Base-by-base conservation (phyloP, 768 basidiomycete genomes). In the Lentinula edodes region DNA sequence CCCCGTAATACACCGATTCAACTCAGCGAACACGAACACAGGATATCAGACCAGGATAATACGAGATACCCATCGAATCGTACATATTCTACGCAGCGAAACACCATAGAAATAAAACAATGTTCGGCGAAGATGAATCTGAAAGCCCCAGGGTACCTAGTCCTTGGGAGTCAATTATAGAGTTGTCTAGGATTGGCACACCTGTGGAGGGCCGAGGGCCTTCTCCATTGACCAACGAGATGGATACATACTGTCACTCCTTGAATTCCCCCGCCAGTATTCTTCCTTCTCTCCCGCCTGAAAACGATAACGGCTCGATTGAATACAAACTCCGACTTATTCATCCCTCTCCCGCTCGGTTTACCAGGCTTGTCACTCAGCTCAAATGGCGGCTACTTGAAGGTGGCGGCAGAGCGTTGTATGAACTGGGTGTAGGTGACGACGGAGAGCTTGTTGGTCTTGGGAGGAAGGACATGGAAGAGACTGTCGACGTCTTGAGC, bases 311-410 rank as follows among this genome's bases (percentile, higher is more conserved):
- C 74, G 94, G 94, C 8, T 95, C 94, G 68, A 86, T 97, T 62
- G 94, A 97, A 73, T 97, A 97, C 79, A 97, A 97, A 74, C 83
- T 96, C 38, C 92, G 94, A 71, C 86, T 96, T 20, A 82, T 94
- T 43, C 79, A 86, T 53, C 92, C 94, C 0, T 80, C 90, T 13
- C 83, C 85, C 0, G 80, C 85, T 4, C 90, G 91, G 52, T 92
- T 93, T 66, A 82, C 84, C 3, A 85, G 88, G 62, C 88, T 98
- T 20, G 91, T 94, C 60, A 98, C 95, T 0, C 95, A 98, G 74
- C 85, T 97, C 73, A 95, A 96, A 69, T 98, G 96, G 95, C 84
- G 95, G 2, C 81, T 95, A 8, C 83, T 91, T 52, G 89, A 94
- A 70, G 93, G 93, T 15, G 86, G 88, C 1, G 91, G 91, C 0